Percentiles rank a stretch among this genome's conserved stretches.
These are phyloP conservation scores for Vitis cinerea DNA, from an alignment of 164 flowering plant genomes.

Conservation along the genomic window DNA sequence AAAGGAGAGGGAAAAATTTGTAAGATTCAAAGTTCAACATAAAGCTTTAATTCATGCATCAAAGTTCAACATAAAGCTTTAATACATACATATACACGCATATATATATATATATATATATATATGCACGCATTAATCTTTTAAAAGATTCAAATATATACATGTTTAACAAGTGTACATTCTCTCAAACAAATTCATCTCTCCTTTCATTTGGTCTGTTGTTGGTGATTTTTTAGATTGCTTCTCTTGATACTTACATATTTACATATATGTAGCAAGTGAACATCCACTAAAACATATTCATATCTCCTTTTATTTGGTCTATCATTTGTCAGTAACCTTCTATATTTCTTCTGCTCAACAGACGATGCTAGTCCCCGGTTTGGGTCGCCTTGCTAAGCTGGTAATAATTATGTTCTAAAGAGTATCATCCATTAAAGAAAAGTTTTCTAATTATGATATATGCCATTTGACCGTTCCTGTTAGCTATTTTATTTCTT, in stretches of 20 bases:
- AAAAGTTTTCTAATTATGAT: conserved; percentile 1
- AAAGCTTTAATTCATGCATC: neutral
- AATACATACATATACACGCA: neutral
- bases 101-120: neutral
- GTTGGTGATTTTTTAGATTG: neutral
- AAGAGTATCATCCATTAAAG: neutral
- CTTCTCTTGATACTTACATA: neutral
- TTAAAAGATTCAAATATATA: too few relatives aligned
- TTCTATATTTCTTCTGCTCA: conserved; percentile 16
- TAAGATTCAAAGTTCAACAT: conserved; percentile 33
- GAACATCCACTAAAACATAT: too few relatives aligned
- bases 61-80: neutral
- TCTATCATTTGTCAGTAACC: neutral
- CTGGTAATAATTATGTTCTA: conserved; percentile 58
- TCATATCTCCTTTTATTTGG: neutral
- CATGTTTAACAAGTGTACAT: too few relatives aligned
- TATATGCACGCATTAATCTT: neutral
- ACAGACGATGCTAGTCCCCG: conserved; percentile 95
- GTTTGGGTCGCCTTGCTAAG: conserved; percentile 75
- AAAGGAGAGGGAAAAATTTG: conserved; percentile 88
- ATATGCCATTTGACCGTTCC: neutral
- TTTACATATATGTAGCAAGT: too few relatives aligned
- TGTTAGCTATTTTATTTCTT: too few relatives aligned
- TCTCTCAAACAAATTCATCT: too few relatives aligned
- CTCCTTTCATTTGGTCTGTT: neutral